Base-by-base conservation (phyloP, 768 basidiomycete genomes). In the Leucogyrophana mollusca region DNA sequence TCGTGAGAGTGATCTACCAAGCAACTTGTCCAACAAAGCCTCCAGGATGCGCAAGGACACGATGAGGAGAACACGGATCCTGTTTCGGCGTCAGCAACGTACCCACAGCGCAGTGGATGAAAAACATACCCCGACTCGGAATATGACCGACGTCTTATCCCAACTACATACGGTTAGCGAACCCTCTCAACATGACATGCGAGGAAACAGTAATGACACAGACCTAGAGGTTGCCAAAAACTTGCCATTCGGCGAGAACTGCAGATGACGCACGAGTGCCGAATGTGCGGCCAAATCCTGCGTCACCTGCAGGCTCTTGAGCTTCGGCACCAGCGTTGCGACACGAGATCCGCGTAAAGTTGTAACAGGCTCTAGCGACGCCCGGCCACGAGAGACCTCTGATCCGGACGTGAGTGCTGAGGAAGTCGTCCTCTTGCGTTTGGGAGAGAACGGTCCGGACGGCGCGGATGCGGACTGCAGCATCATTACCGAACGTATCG, bases 11-110 rank as follows among this genome's bases (percentile, higher is more conserved):
- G 23, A 24, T 67, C 43, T 47, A 83, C 85, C 87, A 90, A 23
- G 84, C 85, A 24, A 88, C 86, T 63, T 87, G 86, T 25, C 81
- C 78, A 24, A 87, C 80, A 61, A 88, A 87, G n/a, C 83, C 83
- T 50, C 79, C 74, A 4, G 82, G 70, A 56, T 88, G 85, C 0
- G 80, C 81, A 16, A 89, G 73, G 13, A 79, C 74, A 34, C 83
- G 77, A 56, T 86, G 83, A 3, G 73, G 68, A n/a, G 68, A 63
- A 49, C 82, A 78, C 9, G 78, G 75, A 45, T 80, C 76, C 83
- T 84, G 53, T 34, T n/a, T 42, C 4, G 43, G 25, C 13, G 44
- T 34, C 2, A 33, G 14, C 10, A 14, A 43, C 18, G 40, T 11
- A 51, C 23, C 10, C 9, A 43, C 10, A 46, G 25, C 14, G 30